Base-by-base conservation (phyloP, 2,329 filamentous ascomycete species). In the Epichloe gansuensis region DNA sequence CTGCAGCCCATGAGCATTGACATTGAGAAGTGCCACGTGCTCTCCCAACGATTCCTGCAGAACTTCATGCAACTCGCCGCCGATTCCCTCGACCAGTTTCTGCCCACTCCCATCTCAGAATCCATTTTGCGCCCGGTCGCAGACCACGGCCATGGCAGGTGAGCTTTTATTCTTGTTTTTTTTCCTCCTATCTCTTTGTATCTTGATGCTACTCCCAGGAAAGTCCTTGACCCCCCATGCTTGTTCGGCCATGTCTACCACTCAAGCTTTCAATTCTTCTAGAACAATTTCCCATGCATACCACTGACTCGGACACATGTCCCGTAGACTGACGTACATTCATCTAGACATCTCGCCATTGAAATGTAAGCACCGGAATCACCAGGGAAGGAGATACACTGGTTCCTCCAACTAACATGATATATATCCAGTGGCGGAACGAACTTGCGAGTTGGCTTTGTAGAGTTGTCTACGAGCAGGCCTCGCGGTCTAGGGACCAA, bases 381-480 rank as follows among this genome's bases (percentile, higher is more conserved):
- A 43, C 5, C 23, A 27, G 38, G 45, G 51, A 40, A 58, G 67
- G 34, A 66, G 62, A 57, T 72, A 52, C 31, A 41, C n/a, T n/a
- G 17, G 17, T 42, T 35, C 12, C 27, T 25, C 13, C 39, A 36
- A 27, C 47, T 49, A 49, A 49, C 27, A 21, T 23, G 39, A 6
- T 11, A 23, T 35, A 31, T 44, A n/a, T 36, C 54, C 60, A 82
- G 81, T 56, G 83, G 83, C 55, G 83, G 83, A 7, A 83, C 82
- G 7, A 86, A 87, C 58, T 69, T 87, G 43, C 73, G 83, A 61
- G 82, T 84, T 31, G 82, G 80, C 34, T 85, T 86, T 57, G 73
- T 86, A 50, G 80, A 85, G 59, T 66, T 86, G 27, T 61, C 75
- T 72, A 72, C 38, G 61, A 69, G 52, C 12, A 31, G 11, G 27